phyloP scores from a whole-genome alignment of 1,284 basidiomycete genomes.

The Pisolithus thermaeus region DNA sequence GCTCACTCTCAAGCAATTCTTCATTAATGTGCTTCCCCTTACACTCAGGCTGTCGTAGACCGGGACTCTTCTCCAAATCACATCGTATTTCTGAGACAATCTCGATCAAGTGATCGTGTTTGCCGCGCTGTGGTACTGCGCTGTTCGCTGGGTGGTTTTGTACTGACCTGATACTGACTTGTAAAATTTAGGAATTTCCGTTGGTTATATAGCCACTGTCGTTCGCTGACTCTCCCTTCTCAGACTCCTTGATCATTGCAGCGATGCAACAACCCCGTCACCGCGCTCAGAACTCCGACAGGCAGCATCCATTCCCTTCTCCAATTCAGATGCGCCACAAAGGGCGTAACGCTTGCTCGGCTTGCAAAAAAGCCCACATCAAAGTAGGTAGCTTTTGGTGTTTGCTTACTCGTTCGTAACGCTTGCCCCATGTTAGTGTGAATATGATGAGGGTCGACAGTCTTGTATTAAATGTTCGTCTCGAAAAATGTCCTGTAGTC shows the following conservation, averaged over 20 bases:
- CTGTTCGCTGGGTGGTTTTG: neutral
- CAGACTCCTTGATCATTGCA: neutral
- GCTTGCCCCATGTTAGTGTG: neutral
- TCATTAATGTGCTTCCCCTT: conserved; percentile 22
- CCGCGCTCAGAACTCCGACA: neutral
- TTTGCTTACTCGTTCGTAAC: neutral
- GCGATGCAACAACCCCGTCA: neutral
- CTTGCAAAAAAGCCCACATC: neutral
- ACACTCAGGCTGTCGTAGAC: conserved; percentile 11
- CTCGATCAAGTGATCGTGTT: neutral
- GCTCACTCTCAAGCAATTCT: conserved; percentile 17
- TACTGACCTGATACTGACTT: neutral
- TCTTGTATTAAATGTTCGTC: neutral
- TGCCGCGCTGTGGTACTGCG: neutral
- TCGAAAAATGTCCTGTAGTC: neutral
- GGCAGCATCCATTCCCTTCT: neutral
- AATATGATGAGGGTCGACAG: neutral
- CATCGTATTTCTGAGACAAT: neutral
- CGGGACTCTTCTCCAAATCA: conserved; percentile 9
- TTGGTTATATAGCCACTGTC: neutral
- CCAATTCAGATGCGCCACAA: neutral
- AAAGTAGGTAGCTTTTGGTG: neutral
- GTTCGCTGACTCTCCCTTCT: too few relatives aligned
- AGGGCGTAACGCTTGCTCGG: neutral
- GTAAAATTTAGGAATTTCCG: neutral